phyloP scores from a whole-genome alignment of 352 stramenopile genomes.

The Phytophthora sansomeana region DNA sequence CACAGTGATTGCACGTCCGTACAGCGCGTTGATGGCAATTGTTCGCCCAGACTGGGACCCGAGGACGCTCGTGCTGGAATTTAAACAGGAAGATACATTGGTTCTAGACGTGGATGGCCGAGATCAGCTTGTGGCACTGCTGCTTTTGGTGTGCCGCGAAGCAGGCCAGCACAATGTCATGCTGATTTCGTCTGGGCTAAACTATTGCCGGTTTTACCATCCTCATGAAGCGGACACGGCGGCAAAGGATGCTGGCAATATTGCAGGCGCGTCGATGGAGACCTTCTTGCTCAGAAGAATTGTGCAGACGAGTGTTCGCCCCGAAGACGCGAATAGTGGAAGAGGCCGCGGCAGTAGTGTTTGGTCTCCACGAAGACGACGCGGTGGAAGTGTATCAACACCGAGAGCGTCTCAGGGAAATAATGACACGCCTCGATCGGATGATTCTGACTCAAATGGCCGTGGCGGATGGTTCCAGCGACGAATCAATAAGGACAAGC shows the following conservation, averaged over 20 bases:
- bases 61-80: slow-evolving; percentile 70
- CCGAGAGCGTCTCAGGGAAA: slow-evolving; percentile 31
- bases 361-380: slow-evolving; percentile 36
- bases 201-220: slow-evolving; percentile 68
- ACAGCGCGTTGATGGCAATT: slow-evolving; percentile 56
- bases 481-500: slow-evolving; percentile 41
- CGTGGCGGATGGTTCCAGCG: slow-evolving; percentile 49
- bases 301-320: slow-evolving; percentile 38
- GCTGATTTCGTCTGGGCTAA: slow-evolving; percentile 47
- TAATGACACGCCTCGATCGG: slow-evolving; percentile 10
- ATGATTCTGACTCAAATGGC: slow-evolving; percentile 20
- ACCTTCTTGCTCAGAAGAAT: slow-evolving; percentile 69
- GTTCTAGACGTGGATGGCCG: slow-evolving; percentile 60
- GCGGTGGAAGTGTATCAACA: slow-evolving; percentile 17
- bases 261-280: slow-evolving; percentile 45
- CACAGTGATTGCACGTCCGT: slow-evolving; percentile 65
- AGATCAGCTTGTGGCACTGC: slow-evolving; percentile 72
- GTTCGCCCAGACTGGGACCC: slow-evolving; percentile 64
- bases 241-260: slow-evolving; percentile 28
- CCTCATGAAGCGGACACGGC: slow-evolving; percentile 50
- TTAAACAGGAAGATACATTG: slow-evolving; percentile 65
- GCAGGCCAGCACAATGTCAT: slow-evolving; percentile 61
- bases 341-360: slow-evolving; percentile 29
- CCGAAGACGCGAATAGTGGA: slow-evolving; percentile 19
- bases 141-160: slow-evolving; percentile 71